Conservation (phyloP, 306 rosid species). For the Acmispon strigosus region DNA sequence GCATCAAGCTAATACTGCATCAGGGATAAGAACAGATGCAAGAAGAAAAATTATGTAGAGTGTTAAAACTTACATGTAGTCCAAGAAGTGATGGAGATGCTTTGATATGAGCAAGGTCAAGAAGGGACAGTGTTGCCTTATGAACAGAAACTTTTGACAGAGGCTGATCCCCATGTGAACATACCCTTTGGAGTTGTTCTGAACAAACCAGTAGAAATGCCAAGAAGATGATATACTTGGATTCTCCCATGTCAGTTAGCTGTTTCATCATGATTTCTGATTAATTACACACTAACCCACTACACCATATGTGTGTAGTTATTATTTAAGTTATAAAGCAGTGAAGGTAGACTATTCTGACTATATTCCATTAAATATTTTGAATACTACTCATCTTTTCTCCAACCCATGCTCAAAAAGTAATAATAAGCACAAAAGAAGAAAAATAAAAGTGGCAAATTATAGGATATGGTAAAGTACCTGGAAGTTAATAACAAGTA, state of each 20-base stretch:
- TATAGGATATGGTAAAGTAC: not conserved
- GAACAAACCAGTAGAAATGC: conserved; percentile 34
- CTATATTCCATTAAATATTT: not conserved
- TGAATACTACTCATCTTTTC: not conserved
- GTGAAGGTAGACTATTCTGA: not conserved
- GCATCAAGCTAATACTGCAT: conserved; percentile 2
- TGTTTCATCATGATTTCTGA: not conserved
- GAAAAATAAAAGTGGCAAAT: not conserved
- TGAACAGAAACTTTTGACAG: conserved; percentile 55
- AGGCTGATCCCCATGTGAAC: conserved; percentile 65
- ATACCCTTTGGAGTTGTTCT: conserved; percentile 28
- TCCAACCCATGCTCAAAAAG: not conserved
- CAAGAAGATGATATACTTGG: conserved; percentile 26
- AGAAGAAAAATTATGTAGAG: not conserved
- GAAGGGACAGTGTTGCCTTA: conserved; percentile 43
- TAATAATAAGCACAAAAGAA: not conserved
- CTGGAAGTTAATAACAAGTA: not conserved
- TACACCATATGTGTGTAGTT: not conserved
- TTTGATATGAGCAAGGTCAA: conserved; percentile 46
- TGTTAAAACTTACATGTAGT: conserved; percentile 38
- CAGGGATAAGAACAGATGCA: not conserved
- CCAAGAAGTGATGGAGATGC: conserved; percentile 59
- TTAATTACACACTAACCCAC: conserved; percentile 9
- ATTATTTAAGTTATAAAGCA: not conserved
- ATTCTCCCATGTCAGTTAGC: conserved; percentile 26